A percentile compares a stretch with the other conserved stretches of the same genome.
phyloP scores from a whole-genome alignment of 2,329 filamentous ascomycete species.

The Cadophora sp. region DNA sequence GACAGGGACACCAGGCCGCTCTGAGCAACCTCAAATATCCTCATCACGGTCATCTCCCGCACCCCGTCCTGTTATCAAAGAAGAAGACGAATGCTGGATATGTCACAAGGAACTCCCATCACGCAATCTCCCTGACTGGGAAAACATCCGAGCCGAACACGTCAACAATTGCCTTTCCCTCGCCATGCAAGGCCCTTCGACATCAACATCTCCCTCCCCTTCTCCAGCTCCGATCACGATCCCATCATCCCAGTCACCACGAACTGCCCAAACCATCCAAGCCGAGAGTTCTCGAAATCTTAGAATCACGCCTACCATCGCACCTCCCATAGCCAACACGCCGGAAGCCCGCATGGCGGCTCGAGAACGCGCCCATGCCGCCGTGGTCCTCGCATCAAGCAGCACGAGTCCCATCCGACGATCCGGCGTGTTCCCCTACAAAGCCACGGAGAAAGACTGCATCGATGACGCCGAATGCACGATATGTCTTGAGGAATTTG shows the following conservation, averaged over 20 bases:
- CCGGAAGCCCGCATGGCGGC: slow-evolving; percentile 33
- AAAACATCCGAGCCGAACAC: slow-evolving; percentile 62
- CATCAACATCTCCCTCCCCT: slow-evolving; percentile 28
- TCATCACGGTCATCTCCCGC: slow-evolving; percentile 26
- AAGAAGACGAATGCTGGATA: slow-evolving; percentile 82
- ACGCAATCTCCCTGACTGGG: slow-evolving; percentile 58
- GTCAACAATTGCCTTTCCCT: slow-evolving; percentile 61
- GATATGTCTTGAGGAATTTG: slow-evolving; percentile 72
- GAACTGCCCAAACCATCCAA: background rate
- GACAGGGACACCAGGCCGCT: background rate
- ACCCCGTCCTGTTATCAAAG: slow-evolving; percentile 55
- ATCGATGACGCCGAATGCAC: slow-evolving; percentile 72
- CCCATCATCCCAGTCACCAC: background rate
- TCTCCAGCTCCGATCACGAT: slow-evolving; percentile 12
- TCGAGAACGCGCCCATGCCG: slow-evolving; percentile 37
- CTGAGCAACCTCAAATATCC: slow-evolving; percentile 7
- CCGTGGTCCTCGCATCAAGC: slow-evolving; percentile 26
- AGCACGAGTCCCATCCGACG: slow-evolving; percentile 49
- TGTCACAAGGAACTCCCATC: slow-evolving; percentile 76
- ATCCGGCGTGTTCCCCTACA: slow-evolving; percentile 69
- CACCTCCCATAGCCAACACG: slow-evolving; percentile 28
- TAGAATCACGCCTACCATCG: background rate
- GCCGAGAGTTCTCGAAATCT: background rate
- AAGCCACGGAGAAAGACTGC: slow-evolving; percentile 72
- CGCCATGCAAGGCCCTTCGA: slow-evolving; percentile 17